Conservation (phyloP, 305 asterid species). For the Rubia occidens region DNA sequence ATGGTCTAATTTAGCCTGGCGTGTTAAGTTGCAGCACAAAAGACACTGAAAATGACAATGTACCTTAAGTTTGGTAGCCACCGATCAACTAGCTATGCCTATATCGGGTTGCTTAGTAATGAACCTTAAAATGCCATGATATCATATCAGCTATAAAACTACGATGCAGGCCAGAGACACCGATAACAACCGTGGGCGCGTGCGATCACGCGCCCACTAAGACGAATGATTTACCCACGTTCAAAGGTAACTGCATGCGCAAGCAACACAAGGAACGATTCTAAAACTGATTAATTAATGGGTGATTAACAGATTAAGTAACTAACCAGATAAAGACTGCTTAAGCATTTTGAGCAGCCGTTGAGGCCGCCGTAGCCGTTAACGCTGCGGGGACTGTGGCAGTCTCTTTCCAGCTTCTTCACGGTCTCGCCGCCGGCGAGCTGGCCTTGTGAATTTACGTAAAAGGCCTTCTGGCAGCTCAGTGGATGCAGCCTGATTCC, state of each 20-base stretch:
- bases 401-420: conserved; percentile 55
- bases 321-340: conserved; percentile 44
- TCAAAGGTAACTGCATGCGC: conserved; percentile 10
- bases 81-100: neutral
- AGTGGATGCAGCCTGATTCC: conserved; percentile 75
- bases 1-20: neutral
- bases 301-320: neutral
- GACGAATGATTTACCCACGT: conserved; percentile 3
- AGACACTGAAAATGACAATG: conserved; percentile 2
- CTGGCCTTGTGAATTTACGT: conserved; percentile 40
- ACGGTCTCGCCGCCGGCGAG: conserved; percentile 51
- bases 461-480: conserved; percentile 66
- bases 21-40: neutral
- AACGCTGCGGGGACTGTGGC: conserved; percentile 26
- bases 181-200: neutral
- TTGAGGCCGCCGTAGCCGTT: conserved; percentile 39
- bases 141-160: neutral
- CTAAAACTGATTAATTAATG: neutral
- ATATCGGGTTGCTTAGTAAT: neutral
- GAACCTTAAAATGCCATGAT: neutral
- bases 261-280: neutral
- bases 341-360: conserved; percentile 70
- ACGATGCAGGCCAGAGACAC: neutral
- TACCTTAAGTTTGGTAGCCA: neutral
- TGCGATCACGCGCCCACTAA: neutral